Conservation (phyloP, 1,284 basidiomycete genomes). For the Violaceomyces palustris region DNA sequence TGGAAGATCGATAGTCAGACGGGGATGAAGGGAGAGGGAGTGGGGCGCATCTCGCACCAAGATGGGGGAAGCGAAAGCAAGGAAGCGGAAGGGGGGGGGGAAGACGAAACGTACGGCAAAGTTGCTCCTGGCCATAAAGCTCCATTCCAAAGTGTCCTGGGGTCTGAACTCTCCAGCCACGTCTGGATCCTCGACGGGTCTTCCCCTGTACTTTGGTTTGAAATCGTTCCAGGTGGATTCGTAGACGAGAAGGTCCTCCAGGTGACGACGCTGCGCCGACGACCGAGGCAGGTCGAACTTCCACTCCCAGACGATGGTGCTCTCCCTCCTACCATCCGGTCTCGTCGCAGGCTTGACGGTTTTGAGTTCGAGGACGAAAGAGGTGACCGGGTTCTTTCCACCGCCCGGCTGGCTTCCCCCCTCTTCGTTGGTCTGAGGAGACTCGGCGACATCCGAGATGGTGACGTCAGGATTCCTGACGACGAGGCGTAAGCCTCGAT, state of each 20-base stretch:
- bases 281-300: slow-evolving; percentile 40
- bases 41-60: too few relatives aligned
- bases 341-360: slow-evolving; percentile 44
- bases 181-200: slow-evolving; percentile 42
- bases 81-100: not conserved
- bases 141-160: slow-evolving; percentile 29
- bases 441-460: not conserved
- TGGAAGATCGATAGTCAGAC: too few relatives aligned
- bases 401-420: slow-evolving; percentile 6
- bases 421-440: not conserved
- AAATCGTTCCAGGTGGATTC: slow-evolving; percentile 54
- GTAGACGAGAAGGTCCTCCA: slow-evolving; percentile 25
- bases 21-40: too few relatives aligned
- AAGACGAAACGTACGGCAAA: slow-evolving; percentile 12
- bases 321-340: slow-evolving; percentile 53
- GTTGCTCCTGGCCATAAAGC: slow-evolving; percentile 41
- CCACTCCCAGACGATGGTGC: slow-evolving; percentile 55
- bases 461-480: slow-evolving; percentile 6
- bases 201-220: slow-evolving; percentile 55
- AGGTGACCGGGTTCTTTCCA: slow-evolving; percentile 27
- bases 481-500: slow-evolving; percentile 18
- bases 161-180: slow-evolving; percentile 19
- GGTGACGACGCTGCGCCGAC: not conserved
- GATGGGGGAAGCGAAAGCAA: not conserved
- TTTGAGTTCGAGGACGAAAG: slow-evolving; percentile 56